These are phyloP conservation scores for Coemansia sp. DNA, from an alignment of 192 early-diverging fungal genomes.

Conservation along the genomic window DNA sequence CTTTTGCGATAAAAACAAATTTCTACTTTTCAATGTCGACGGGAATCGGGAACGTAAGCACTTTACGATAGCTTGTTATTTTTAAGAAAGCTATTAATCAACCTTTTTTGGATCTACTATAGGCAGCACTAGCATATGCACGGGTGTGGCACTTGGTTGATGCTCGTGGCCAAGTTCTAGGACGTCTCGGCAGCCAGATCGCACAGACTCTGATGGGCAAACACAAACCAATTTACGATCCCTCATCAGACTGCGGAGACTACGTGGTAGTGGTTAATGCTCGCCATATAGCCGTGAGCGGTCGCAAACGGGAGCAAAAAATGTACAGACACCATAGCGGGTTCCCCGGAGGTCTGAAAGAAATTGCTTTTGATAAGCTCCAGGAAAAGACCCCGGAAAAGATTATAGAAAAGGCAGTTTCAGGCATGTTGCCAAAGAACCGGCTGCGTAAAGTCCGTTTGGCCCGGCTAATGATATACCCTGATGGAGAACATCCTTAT, in stretches of 20 bases:
- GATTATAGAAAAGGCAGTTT: conserved; percentile 85
- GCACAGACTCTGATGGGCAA: conserved; percentile 93
- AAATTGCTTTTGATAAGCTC: conserved; percentile 70
- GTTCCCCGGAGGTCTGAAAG: conserved; percentile 83
- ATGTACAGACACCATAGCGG: conserved; percentile 83
- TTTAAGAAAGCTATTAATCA: not conserved
- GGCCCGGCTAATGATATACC: conserved; percentile 76
- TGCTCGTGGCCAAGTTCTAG: conserved; percentile 79
- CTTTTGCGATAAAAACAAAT: too few species aligned
- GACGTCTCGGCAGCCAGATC: conserved; percentile 80
- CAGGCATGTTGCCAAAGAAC: conserved; percentile 95
- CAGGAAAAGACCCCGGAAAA: conserved; percentile 74
- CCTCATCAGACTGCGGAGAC: conserved; percentile 89
- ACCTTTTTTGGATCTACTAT: conserved; percentile 8
- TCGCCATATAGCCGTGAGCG: conserved; percentile 71
- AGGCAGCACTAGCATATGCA: conserved; percentile 82
- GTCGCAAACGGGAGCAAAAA: conserved; percentile 83
- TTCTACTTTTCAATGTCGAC: conserved; percentile 36
- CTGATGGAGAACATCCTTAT: conserved; percentile 84
- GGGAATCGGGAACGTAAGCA: conserved; percentile 50
- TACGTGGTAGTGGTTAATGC: conserved; percentile 96
- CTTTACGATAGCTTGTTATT: not conserved
- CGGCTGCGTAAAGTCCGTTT: conserved; percentile 75
- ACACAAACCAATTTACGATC: conserved; percentile 91
- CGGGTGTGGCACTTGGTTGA: conserved; percentile 92